Evolutionary conservation across 148 eudicot species (phyloP), one percentile per base, ranked within the genome.

Genomic region (Hydrangea macrophylla): DNA sequence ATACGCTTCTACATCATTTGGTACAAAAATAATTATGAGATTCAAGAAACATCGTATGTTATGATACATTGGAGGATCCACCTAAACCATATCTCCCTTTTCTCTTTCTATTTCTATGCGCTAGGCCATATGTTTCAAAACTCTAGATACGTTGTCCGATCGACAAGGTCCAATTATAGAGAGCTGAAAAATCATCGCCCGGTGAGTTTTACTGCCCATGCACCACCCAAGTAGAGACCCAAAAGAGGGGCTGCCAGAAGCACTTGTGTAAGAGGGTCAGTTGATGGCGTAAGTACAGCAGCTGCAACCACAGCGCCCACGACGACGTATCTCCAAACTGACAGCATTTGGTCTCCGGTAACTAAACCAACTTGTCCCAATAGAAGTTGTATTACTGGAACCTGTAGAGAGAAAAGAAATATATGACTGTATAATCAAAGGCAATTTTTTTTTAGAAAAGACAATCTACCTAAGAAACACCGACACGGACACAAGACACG

Each of bases 271-370:
- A 93, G 84, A 60, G 98, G 98, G 79, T 93, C 98, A 10, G 98
- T 93, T 15, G 98, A 93, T 27, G 98, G 98, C 9, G 98, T 93
- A 63, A 93, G 92, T 60, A 93, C 81, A 50, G 98, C 98, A 20
- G 98, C 97, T 8, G 92, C 98, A 57, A 93, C 79, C 15, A 93
- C 98, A 18, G 98, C 88, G 24, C 98, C 97, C 5, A 93, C 98
- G 71, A 93, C 98, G 33, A 93, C 97, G 25, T 93, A 93, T 88
- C 98, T 88, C 98, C 98, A 93, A 20, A 93, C 85, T 7, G 98
- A 93, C 30, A 93, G 85, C 98, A 93, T 93, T 83, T 93, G 96
- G 42, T 90, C 96, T 36, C 95, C 91, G 0, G 96, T 78, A 6
- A 93, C 95, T 59, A 93, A 66, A 18, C 98, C 98, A 28, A 82